These are phyloP conservation scores for Citrus mangshanensis DNA, from an alignment of 345 rosid species.

Conservation along the genomic window DNA sequence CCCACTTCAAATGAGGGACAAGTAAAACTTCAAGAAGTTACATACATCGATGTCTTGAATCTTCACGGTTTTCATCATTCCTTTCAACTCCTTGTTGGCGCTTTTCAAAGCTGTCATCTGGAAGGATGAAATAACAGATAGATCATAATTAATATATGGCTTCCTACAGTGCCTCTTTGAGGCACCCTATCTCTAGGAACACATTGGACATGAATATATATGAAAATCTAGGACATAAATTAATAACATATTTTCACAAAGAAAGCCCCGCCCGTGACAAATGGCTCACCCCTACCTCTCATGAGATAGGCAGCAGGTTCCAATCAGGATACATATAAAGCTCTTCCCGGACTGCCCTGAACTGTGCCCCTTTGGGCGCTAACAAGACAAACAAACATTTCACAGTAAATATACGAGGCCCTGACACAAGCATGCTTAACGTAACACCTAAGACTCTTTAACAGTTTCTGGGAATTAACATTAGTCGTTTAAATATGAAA, in stretches of 20 bases:
- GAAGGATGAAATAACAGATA: slow-evolving; percentile 16
- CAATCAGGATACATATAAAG: slow-evolving; percentile 34
- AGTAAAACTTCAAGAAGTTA: slow-evolving; percentile 9
- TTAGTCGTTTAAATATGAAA: not conserved
- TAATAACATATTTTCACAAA: slow-evolving; percentile 6
- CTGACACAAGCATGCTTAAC: not conserved
- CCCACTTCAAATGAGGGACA: not conserved
- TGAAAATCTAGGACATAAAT: slow-evolving; percentile 4
- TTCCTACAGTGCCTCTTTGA: slow-evolving; percentile 3
- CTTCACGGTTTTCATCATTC: slow-evolving; percentile 99
- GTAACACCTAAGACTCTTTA: not conserved
- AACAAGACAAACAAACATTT: slow-evolving; percentile 34
- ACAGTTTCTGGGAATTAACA: not conserved
- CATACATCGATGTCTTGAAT: slow-evolving; percentile 91
- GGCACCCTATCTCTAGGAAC: not conserved
- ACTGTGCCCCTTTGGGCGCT: slow-evolving; percentile 33
- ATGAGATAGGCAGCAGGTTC: slow-evolving; percentile 55
- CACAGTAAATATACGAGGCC: slow-evolving; percentile 19
- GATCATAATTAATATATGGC: not conserved
- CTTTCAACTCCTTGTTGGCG: slow-evolving; percentile 98
- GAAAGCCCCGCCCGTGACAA: slow-evolving; percentile 19
- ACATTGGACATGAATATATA: not conserved
- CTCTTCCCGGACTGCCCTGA: slow-evolving; percentile 38
- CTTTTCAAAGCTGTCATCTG: slow-evolving; percentile 92
- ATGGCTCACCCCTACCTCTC: slow-evolving; percentile 40